phyloP scores from a whole-genome alignment of 345 rosid species.

The Camelina neglecta region DNA sequence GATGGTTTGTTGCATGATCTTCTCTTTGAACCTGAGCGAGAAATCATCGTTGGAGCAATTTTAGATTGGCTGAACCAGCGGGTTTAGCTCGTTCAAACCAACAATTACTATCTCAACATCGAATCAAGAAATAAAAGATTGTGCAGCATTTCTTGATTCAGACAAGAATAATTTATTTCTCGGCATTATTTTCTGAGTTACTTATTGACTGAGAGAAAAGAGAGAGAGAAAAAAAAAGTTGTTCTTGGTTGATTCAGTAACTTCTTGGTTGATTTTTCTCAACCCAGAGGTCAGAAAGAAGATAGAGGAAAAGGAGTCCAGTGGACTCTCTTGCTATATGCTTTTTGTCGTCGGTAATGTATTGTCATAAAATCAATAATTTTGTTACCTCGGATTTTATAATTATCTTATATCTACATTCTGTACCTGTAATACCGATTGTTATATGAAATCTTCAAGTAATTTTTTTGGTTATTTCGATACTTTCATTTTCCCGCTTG shows the following conservation, averaged over 20 bases:
- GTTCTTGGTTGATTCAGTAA: slow-evolving; percentile 22
- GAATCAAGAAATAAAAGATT: neutral
- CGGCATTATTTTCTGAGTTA: neutral
- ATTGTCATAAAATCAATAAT: slow-evolving; percentile 12
- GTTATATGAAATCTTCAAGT: neutral
- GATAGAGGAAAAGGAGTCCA: neutral
- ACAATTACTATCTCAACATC: neutral
- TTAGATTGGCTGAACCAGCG: slow-evolving; percentile 71
- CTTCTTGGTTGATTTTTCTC: slow-evolving; percentile 30
- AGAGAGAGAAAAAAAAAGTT: neutral
- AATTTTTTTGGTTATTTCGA: neutral
- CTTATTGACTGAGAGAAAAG: slow-evolving; percentile 24
- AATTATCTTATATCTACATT: neutral
- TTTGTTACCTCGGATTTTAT: slow-evolving; percentile 5
- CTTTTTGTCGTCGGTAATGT: slow-evolving; percentile 9
- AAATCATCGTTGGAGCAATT: slow-evolving; percentile 65
- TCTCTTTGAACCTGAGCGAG: slow-evolving; percentile 84
- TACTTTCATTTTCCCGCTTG: too few species aligned
- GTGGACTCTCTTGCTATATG: slow-evolving; percentile 21
- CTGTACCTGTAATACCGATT: neutral
- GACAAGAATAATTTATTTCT: slow-evolving; percentile 12
- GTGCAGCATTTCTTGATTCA: slow-evolving; percentile 17
- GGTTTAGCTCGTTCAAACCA: slow-evolving; percentile 36
- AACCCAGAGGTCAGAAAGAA: neutral
- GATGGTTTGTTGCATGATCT: slow-evolving; percentile 88